Evolutionary conservation across 352 stramenopile species (phyloP).

Genomic region (Phytophthora tentaculata): DNA sequence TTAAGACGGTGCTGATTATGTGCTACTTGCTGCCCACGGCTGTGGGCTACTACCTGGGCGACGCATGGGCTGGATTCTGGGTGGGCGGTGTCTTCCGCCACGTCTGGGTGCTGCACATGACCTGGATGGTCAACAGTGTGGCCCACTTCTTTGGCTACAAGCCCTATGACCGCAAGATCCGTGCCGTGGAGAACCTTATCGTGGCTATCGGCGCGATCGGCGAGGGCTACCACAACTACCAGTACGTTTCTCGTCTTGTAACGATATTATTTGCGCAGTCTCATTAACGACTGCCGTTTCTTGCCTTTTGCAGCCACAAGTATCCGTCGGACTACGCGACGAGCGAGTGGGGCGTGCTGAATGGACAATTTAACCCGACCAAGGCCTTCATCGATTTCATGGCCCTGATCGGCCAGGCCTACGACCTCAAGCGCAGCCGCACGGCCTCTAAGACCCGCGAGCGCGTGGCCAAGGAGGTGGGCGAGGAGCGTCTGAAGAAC

Average conservation of each 20-base stretch:
- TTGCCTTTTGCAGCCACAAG: conserved; percentile 90
- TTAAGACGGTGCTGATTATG: conserved; percentile 92
- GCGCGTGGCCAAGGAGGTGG: conserved; percentile 67
- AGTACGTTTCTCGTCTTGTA: conserved; percentile 55
- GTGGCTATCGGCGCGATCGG: conserved; percentile 96
- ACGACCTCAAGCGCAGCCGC: conserved; percentile 95
- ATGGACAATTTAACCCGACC: conserved; percentile 97
- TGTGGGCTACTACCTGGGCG: conserved; percentile 90
- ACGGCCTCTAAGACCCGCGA: conserved; percentile 75
- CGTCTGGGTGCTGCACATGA: conserved; percentile 97
- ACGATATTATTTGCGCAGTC: neutral
- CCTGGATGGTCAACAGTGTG: conserved; percentile 98
- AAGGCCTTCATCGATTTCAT: conserved; percentile 98
- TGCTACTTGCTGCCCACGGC: conserved; percentile 96
- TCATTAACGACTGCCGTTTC: conserved; percentile 9
- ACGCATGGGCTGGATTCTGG: conserved; percentile 96
- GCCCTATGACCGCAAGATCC: conserved; percentile 96
- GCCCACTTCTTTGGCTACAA: conserved; percentile 99
- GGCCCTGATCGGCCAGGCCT: conserved; percentile 93
- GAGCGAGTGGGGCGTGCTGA: conserved; percentile 96
- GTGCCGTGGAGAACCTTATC: conserved; percentile 96
- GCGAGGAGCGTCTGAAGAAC: conserved; percentile 63
- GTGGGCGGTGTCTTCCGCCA: conserved; percentile 96
- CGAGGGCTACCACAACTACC: conserved; percentile 99
- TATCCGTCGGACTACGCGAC: conserved; percentile 99